Evolutionary conservation across 352 stramenopile species (phyloP).

Genomic region (Pythium rishiriense): DNA sequence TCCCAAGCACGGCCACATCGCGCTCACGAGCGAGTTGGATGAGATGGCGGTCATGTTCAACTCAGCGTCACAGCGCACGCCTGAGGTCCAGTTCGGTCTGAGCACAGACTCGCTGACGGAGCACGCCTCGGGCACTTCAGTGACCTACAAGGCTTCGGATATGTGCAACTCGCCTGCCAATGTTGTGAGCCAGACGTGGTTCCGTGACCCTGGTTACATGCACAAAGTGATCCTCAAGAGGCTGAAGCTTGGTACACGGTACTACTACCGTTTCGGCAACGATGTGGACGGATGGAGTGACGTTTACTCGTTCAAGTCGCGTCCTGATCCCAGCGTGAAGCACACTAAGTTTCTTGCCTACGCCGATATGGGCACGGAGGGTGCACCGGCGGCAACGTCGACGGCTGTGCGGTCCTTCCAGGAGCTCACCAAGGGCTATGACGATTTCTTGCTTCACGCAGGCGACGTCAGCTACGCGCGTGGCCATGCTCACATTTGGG

Average conservation of each 20-base stretch:
- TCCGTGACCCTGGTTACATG: slow-evolving; percentile 79
- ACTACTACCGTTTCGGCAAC: slow-evolving; percentile 85
- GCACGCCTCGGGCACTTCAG: slow-evolving; percentile 38
- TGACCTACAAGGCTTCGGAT: slow-evolving; percentile 66
- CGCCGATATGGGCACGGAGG: slow-evolving; percentile 76
- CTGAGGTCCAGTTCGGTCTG: slow-evolving; percentile 48
- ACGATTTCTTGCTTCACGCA: slow-evolving; percentile 40
- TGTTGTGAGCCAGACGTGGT: slow-evolving; percentile 58
- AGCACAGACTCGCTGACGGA: slow-evolving; percentile 30
- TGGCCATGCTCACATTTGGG: slow-evolving; percentile 60
- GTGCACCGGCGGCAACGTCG: slow-evolving; percentile 28
- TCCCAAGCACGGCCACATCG: slow-evolving; percentile 74
- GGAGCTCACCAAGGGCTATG: slow-evolving; percentile 31
- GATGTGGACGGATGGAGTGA: slow-evolving; percentile 71
- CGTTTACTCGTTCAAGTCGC: slow-evolving; percentile 62
- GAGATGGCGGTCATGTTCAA: slow-evolving; percentile 85
- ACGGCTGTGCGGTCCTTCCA: slow-evolving; percentile 32
- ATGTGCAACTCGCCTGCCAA: slow-evolving; percentile 71
- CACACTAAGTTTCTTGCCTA: slow-evolving; percentile 79
- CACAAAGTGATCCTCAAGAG: slow-evolving; percentile 70
- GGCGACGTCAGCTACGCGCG: slow-evolving; percentile 43
- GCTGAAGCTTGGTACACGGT: slow-evolving; percentile 40
- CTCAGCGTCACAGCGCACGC: slow-evolving; percentile 55
- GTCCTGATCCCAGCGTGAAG: slow-evolving; percentile 20
- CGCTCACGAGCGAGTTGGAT: slow-evolving; percentile 47